Conservation (phyloP, 805 yeast species). For the Blastobotrys parvus region DNA sequence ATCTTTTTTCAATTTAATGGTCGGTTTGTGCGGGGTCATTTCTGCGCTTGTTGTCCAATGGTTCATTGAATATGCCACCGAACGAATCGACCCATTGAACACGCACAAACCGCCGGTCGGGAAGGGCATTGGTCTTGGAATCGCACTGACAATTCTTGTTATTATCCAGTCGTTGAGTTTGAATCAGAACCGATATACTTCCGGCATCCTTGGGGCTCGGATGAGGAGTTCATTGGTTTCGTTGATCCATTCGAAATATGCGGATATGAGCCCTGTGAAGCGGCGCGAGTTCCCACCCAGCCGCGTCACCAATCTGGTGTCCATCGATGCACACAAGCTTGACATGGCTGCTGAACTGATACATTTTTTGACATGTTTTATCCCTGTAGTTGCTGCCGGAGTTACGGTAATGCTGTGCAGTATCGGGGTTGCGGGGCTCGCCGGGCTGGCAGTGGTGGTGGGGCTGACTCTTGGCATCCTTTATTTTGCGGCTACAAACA, state of each 20-base stretch:
- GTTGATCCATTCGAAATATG: slow-evolving; percentile 57
- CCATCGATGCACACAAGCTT: slow-evolving; percentile 64
- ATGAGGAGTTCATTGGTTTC: slow-evolving; percentile 62
- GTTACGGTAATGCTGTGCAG: slow-evolving; percentile 45
- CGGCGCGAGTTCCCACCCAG: slow-evolving; percentile 51
- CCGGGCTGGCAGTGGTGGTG: slow-evolving; percentile 46
- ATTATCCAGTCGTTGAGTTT: slow-evolving; percentile 38
- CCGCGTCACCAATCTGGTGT: slow-evolving; percentile 57
- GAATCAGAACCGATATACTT: slow-evolving; percentile 54
- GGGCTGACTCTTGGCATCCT: slow-evolving; percentile 26
- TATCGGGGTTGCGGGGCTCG: slow-evolving; percentile 50
- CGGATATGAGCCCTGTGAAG: slow-evolving; percentile 44
- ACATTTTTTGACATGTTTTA: slow-evolving; percentile 52
- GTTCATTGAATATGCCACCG: slow-evolving; percentile 54
- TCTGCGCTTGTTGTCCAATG: slow-evolving; percentile 58
- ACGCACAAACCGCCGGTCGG: slow-evolving; percentile 33
- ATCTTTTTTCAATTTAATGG: slow-evolving; percentile 20
- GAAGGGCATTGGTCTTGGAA: slow-evolving; percentile 63
- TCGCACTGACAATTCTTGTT: slow-evolving; percentile 57
- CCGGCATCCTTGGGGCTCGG: slow-evolving; percentile 57
- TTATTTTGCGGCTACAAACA: slow-evolving; percentile 19
- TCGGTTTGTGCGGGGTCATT: slow-evolving; percentile 34
- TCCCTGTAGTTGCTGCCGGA: slow-evolving; percentile 19
- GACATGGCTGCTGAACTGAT: slow-evolving; percentile 61
- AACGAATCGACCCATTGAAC: slow-evolving; percentile 34